Evolutionary conservation across 805 yeast species (phyloP).

Genomic region (Maudiozyma turicensis): DNA sequence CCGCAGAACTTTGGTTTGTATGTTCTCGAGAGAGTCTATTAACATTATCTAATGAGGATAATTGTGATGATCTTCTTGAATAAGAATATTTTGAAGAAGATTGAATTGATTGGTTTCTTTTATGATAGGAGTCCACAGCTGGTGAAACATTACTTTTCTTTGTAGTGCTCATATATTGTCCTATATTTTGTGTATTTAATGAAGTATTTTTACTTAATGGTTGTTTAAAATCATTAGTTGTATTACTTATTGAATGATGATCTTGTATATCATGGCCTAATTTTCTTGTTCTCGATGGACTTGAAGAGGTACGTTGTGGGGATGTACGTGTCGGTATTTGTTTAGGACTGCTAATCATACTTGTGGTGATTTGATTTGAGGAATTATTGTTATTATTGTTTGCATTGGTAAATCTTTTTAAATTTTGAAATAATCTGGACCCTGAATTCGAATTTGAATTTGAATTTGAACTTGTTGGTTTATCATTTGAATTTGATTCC

Average conservation of each 20-base stretch:
- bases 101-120: slow-evolving; percentile 16
- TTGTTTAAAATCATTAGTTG: slow-evolving; percentile 7
- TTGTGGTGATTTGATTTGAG: slow-evolving; percentile 5
- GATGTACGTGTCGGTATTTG: not conserved
- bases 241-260: not conserved
- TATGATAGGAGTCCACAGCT: slow-evolving; percentile 4
- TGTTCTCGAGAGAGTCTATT: slow-evolving; percentile 16
- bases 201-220: slow-evolving; percentile 23
- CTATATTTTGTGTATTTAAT: slow-evolving; percentile 22
- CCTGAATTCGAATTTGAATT: slow-evolving; percentile 11
- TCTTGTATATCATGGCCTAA: not conserved
- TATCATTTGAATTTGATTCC: slow-evolving; percentile 4
- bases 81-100: slow-evolving; percentile 22
- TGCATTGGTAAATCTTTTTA: slow-evolving; percentile 21
- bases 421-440: slow-evolving; percentile 18
- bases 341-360: slow-evolving; percentile 1
- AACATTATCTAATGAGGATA: slow-evolving; percentile 3
- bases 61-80: slow-evolving; percentile 6
- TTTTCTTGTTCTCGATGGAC: not conserved
- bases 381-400: not conserved
- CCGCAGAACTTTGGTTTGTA: slow-evolving; percentile 17
- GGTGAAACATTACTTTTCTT: not conserved
- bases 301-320: not conserved
- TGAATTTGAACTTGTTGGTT: slow-evolving; percentile 3
- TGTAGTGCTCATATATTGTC: slow-evolving; percentile 18